A percentile compares a stretch with the other conserved stretches of the same genome.
phyloP scores from a whole-genome alignment of 192 early-diverging fungal species.

The Linnemannia hyalina region DNA sequence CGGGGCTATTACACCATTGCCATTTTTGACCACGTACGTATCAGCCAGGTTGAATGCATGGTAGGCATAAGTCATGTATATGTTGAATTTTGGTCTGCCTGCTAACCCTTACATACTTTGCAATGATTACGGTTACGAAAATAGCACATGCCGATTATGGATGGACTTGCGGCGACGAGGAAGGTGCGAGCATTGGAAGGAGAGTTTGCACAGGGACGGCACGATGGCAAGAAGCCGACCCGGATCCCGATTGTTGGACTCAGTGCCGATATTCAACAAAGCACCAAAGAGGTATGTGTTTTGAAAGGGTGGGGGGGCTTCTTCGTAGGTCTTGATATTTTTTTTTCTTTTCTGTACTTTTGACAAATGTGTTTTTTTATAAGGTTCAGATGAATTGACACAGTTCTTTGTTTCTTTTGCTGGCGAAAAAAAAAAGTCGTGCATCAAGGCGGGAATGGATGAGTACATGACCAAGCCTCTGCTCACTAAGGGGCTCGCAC shows the following conservation, averaged over 20 bases:
- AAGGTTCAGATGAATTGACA: not conserved
- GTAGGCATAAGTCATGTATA: too few relatives aligned
- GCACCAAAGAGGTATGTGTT: constrained; percentile 44
- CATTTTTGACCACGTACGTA: constrained; percentile 54
- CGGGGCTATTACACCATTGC: constrained; percentile 47
- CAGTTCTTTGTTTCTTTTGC: not conserved
- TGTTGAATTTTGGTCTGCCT: too few relatives aligned
- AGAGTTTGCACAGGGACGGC: constrained; percentile 22
- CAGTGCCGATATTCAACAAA: constrained; percentile 50
- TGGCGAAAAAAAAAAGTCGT: constrained; percentile 12
- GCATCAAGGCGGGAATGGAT: constrained; percentile 54
- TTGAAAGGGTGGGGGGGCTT: too few relatives aligned
- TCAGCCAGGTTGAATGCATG: too few relatives aligned
- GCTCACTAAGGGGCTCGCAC: constrained; percentile 46
- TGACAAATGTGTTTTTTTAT: not conserved
- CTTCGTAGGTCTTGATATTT: not conserved
- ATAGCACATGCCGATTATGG: constrained; percentile 58
- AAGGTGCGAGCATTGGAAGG: constrained; percentile 39
- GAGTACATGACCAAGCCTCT: constrained; percentile 56
- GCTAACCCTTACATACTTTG: constrained; percentile 27
- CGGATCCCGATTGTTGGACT: constrained; percentile 50
- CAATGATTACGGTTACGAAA: not conserved
- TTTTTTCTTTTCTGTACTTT: not conserved
- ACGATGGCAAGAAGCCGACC: not conserved
- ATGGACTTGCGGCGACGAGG: constrained; percentile 44